A percentile compares a stretch with the other conserved stretches of the same genome.
Conservation (phyloP, 2,329 filamentous ascomycete species). For the Beauveria asiatica region DNA sequence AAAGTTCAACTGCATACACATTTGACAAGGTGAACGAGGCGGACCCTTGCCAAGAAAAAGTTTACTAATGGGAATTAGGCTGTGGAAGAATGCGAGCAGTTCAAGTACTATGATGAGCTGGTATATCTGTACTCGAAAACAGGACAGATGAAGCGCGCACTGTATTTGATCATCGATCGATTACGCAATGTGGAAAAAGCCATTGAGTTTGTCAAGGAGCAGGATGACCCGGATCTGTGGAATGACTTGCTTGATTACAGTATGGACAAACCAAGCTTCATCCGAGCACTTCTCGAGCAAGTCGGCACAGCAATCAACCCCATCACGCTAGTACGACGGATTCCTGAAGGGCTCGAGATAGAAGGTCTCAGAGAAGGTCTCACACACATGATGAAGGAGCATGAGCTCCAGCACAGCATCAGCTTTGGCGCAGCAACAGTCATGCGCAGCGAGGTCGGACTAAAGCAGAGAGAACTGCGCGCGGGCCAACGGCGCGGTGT, state of each 20-base stretch:
- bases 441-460: slow-evolving; percentile 75
- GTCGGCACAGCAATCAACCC: slow-evolving; percentile 92
- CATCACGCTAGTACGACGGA: slow-evolving; percentile 79
- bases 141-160: slow-evolving; percentile 81
- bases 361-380: slow-evolving; percentile 83
- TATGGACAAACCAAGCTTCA: slow-evolving; percentile 96
- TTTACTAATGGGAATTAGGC: slow-evolving; percentile 32
- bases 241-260: slow-evolving; percentile 89
- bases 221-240: slow-evolving; percentile 89
- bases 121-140: slow-evolving; percentile 94
- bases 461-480: slow-evolving; percentile 72
- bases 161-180: slow-evolving; percentile 91
- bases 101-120: slow-evolving; percentile 81
- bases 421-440: slow-evolving; percentile 83
- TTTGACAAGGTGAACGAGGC: slow-evolving; percentile 57
- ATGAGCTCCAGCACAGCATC: slow-evolving; percentile 91
- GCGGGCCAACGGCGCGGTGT: slow-evolving; percentile 75
- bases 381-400: slow-evolving; percentile 85
- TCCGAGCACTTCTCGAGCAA: slow-evolving; percentile 82
- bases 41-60: neutral
- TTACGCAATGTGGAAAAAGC: slow-evolving; percentile 85
- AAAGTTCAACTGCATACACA: slow-evolving; percentile 76
- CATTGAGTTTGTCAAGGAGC: slow-evolving; percentile 88
- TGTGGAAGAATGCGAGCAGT: slow-evolving; percentile 68
- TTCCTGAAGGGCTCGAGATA: slow-evolving; percentile 88